Evolutionary conservation across 1,139 yeast species (phyloP), one percentile per base, ranked within the genome.

Genomic region (Pichia sp.): DNA sequence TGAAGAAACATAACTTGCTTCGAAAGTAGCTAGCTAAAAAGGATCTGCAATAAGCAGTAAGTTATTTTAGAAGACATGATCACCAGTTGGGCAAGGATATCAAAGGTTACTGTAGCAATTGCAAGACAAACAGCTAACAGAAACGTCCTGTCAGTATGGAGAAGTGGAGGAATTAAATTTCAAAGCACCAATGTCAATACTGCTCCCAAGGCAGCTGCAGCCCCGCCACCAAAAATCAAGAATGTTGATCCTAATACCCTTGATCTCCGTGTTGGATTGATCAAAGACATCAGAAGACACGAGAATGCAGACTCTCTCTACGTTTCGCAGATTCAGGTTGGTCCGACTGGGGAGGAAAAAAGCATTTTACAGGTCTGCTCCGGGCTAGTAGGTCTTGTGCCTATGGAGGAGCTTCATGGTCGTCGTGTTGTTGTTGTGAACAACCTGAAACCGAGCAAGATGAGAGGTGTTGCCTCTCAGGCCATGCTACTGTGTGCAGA

Each of bases 371-470:
- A 79, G 52, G 81, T 83, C 0, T 80, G 84, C 60, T 80, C 84
- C 43, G 87, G 87, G 31, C 71, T 84, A 40, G 86, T 81, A 48
- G 77, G 77, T 49, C 73, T 73, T 59, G 66, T 83, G 33, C 75
- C 83, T 3, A 65, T 72, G 47, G 80, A 76, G 50, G 73, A 76
- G 14, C 69, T 84, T 73, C 73, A 76, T 54, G 71, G 76, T 58
- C 71, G 78, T 54, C 71, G 68, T 57, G 84, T 84, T 10, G 79
- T 84, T 2, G 68, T 81, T 16, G 73, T 84, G 52, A 81, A 81
- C 46, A 84, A 84, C 69, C 73, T 84, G 65, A 84, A 84, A 67
- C 84, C 86, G 7, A 80, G 82, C 3, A 80, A 84, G 61, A 81
- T 84, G 84, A 75, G 90, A 68, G 87, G 87, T 3, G 74, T 77